Conservation (phyloP, 768 basidiomycete species). For the Mycena filopes region DNA sequence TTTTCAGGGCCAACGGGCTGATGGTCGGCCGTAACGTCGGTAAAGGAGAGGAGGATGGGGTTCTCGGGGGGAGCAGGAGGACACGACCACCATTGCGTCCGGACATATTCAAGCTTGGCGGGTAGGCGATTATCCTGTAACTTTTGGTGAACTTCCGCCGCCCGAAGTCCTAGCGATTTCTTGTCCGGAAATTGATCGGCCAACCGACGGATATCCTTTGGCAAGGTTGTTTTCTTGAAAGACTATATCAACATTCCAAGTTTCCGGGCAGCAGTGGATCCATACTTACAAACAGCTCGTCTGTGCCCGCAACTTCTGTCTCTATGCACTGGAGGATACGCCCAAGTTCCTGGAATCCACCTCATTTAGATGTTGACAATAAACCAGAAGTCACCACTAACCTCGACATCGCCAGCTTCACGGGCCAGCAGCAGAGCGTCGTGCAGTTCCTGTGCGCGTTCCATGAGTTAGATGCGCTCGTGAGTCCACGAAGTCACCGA, state of each 20-base stretch:
- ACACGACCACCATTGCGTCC: neutral
- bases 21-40: neutral
- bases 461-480: neutral
- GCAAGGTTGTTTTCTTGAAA: too few species aligned
- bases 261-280: too few species aligned
- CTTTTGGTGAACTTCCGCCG: neutral
- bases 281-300: too few species aligned
- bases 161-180: neutral
- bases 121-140: neutral
- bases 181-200: neutral
- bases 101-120: neutral
- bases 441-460: neutral
- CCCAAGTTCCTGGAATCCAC: too few species aligned
- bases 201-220: too few species aligned
- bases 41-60: neutral
- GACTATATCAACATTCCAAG: too few species aligned
- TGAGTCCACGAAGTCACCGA: too few species aligned
- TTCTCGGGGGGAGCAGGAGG: neutral
- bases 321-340: too few species aligned
- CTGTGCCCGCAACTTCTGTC: too few species aligned
- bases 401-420: neutral
- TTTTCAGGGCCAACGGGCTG: neutral
- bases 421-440: neutral
- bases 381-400: too few species aligned
- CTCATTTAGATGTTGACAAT: too few species aligned